Evolutionary conservation across 164 flowering plant species (phyloP), one percentile per base, ranked within the genome.

Genomic region (Buxus sempervirens): DNA sequence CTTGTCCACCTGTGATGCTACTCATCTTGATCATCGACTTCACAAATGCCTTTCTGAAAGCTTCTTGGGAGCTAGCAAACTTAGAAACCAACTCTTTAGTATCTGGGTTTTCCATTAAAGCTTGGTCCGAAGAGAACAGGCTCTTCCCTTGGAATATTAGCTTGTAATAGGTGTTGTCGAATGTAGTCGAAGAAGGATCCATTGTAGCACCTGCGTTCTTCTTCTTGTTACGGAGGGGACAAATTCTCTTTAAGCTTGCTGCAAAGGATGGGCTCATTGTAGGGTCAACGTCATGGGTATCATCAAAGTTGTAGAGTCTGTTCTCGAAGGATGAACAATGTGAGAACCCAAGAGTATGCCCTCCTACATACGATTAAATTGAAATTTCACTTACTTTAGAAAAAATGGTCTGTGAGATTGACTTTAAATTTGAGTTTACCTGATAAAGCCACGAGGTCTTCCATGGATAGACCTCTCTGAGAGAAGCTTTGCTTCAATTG

Each of bases 1-100:
- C 98, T 71, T 76, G 87, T 20, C 79, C 84, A 60, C 89, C 91
- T 6, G 54, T 75, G 56, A 93, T 71, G 78, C 88, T 83, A 54
- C 98, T 83, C 96, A 93, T 90, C 83, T 82, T 88, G 79, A 90
- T 76, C 96, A 93, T 93, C 62, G 94, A 86, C 78, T 84, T 71
- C 4, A 78, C 90, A 78, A 93, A 93, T 12, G 90, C 97, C 14
- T 75, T 72, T 16, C 70, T 72, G 36, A 89, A 93, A 58, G 78
- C 86, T 32, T 79, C 63, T 18, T 84, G 64, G 25, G 86, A 83
- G 21, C 21, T 58, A 4, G 94, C 90, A 72, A 76, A 90, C 61
- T 82, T 84, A 0, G 78, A 16, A 0, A 90, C 94, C 71, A 90
- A 57, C 0, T 71, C 76, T 70, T 77, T 87, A 14, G 93, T 84